Base-by-base conservation (phyloP, 306 rosid species). In the Comarum palustre region DNA sequence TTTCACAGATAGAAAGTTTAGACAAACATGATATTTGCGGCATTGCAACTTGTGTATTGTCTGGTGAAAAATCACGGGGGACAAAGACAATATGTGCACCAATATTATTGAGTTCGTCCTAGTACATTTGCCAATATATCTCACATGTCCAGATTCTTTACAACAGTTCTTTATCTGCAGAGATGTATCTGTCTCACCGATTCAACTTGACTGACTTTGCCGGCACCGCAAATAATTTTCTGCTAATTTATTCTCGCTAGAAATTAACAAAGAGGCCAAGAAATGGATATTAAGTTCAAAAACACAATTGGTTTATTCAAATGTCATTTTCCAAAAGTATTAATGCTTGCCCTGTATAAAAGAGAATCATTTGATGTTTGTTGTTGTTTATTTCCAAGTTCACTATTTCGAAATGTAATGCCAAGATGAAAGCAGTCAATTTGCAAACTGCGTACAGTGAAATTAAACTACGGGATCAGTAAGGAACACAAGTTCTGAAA, bases 21-120 rank as follows among this genome's bases (percentile, higher is more conserved):
- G 69, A 19, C 14, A 50, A 48, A 61, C 24, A 32, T 61, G 67
- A 61, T 61, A 17, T 61, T 39, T 71, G 16, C 38, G 1, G 25
- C 9, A 13, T 58, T 43, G 57, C 42, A 55, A 71, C 52, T 39
- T 42, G 75, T 24, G 54, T 22, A 10, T 58, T 58, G 66, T 71
- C 42, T 2, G 41, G 57, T 58, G 42, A 72, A 16, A 25, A 41
- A 16, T 58, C 67, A 57, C 75, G 67, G 57, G 66, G 7, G 13
- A 41, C 43, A 41, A 9, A n/a, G 74, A 72, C 55, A 54, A 24
- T 46, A 27, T 72, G 51, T 2, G 51, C 41, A 9, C 16, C 36
- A 25, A 6, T 71, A 8, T 55, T 38, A 29, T 29, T 15, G 7
- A 31, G 8, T 41, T 43, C 58, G 20, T 58, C 67, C 51, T 15